Conservation (phyloP, 139 green algal species). For the Spirogloea muscicola region DNA sequence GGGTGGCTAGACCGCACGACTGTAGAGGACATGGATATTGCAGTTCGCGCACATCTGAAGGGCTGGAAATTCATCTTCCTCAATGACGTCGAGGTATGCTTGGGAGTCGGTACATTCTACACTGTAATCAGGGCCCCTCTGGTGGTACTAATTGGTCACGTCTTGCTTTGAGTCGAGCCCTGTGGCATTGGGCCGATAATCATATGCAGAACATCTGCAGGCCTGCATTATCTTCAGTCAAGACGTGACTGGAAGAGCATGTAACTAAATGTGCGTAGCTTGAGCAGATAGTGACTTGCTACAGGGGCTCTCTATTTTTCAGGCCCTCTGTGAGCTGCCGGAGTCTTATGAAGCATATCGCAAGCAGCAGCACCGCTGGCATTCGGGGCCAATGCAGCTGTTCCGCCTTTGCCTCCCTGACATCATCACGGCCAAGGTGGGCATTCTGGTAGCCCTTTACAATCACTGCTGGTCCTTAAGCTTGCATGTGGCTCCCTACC, state of each 20-base stretch:
- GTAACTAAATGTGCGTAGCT: too few species aligned
- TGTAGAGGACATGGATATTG: slow-evolving; percentile 34
- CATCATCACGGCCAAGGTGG: slow-evolving; percentile 12
- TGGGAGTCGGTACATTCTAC: neutral
- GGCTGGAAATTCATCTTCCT: slow-evolving; percentile 32
- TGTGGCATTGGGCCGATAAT: too few species aligned
- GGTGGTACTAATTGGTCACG: neutral
- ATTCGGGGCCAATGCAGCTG: slow-evolving; percentile 26
- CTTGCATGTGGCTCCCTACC: neutral
- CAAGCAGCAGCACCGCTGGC: slow-evolving; percentile 29
- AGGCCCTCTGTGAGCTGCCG: slow-evolving; percentile 25
- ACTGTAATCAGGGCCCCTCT: neutral
- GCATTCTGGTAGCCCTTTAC: neutral
- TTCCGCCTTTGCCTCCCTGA: slow-evolving; percentile 14
- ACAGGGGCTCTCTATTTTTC: neutral
- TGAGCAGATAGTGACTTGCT: too few species aligned
- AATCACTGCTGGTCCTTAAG: neutral
- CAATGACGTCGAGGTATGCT: slow-evolving; percentile 21
- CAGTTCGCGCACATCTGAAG: slow-evolving; percentile 21
- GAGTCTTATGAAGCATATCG: slow-evolving; percentile 19
- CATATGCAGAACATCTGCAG: neutral
- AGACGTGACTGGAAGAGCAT: too few species aligned
- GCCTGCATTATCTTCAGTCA: neutral
- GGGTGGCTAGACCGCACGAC: slow-evolving; percentile 26
- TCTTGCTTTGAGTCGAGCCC: too few species aligned